Conservation (phyloP, 176 grass and related monocot genomes). For the Juncus inflexus region DNA sequence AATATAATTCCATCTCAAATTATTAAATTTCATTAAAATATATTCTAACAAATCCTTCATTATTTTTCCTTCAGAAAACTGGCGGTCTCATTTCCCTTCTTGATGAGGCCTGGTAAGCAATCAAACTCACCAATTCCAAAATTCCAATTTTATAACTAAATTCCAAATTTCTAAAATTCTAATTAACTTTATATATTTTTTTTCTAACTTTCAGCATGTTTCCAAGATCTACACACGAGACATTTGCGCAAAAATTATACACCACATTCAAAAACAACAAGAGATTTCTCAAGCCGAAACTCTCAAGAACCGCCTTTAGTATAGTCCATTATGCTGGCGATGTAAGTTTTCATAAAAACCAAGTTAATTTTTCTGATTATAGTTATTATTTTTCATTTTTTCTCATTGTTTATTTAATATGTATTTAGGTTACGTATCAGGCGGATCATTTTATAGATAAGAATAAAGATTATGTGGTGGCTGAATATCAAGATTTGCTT, state of each 20-base stretch:
- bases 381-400: constrained; percentile 6
- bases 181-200: background rate
- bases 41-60: constrained; percentile 22
- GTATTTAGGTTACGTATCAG: constrained; percentile 75
- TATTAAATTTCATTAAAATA: constrained; percentile 5
- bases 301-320: constrained; percentile 94
- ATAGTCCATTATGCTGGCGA: constrained; percentile 95
- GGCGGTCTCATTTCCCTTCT: constrained; percentile 95
- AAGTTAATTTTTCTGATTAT: background rate
- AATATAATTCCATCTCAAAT: constrained; percentile 7
- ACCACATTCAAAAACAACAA: constrained; percentile 88
- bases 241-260: constrained; percentile 96
- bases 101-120: constrained; percentile 98
- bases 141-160: constrained; percentile 15
- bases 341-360: constrained; percentile 42
- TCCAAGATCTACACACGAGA: constrained; percentile 98
- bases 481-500: constrained; percentile 92
- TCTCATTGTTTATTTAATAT: constrained; percentile 19
- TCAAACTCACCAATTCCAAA: background rate
- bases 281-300: constrained; percentile 89
- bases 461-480: constrained; percentile 99
- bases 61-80: constrained; percentile 73
- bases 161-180: too few species aligned
- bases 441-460: constrained; percentile 90
- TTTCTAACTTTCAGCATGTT: constrained; percentile 75